These are phyloP conservation scores for Paramecium primaurelia DNA, from an alignment of 73 alveolate species.

Conservation along the genomic window DNA sequence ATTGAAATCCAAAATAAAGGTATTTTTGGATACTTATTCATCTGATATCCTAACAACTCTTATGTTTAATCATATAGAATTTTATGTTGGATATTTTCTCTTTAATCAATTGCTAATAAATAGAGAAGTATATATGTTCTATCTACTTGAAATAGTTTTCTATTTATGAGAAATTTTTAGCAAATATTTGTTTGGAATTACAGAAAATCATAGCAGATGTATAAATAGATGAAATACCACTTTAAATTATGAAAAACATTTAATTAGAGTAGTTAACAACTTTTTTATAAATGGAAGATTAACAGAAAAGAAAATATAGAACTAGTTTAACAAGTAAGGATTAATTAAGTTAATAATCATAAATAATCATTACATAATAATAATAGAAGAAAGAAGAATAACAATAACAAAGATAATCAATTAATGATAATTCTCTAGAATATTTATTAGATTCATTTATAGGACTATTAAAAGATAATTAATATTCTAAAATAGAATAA, in stretches of 20 bases:
- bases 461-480: not conserved
- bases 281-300: not conserved
- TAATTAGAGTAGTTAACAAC: not conserved
- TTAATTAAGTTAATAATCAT: not conserved
- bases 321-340: not conserved
- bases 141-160: not conserved
- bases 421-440: not conserved
- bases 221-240: not conserved
- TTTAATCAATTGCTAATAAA: not conserved
- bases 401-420: not conserved
- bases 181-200: not conserved
- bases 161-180: conserved; percentile 4
- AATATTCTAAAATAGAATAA: not conserved
- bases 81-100: not conserved
- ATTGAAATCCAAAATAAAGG: not conserved
- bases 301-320: not conserved
- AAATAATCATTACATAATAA: not conserved
- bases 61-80: not conserved
- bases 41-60: not conserved
- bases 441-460: not conserved
- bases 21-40: not conserved
- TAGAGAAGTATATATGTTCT: not conserved
- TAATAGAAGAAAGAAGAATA: not conserved
- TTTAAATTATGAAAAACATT: not conserved
- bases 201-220: not conserved